phyloP scores from a whole-genome alignment of 495 filamentous ascomycete genomes.

The Aspergillus panamensis region DNA sequence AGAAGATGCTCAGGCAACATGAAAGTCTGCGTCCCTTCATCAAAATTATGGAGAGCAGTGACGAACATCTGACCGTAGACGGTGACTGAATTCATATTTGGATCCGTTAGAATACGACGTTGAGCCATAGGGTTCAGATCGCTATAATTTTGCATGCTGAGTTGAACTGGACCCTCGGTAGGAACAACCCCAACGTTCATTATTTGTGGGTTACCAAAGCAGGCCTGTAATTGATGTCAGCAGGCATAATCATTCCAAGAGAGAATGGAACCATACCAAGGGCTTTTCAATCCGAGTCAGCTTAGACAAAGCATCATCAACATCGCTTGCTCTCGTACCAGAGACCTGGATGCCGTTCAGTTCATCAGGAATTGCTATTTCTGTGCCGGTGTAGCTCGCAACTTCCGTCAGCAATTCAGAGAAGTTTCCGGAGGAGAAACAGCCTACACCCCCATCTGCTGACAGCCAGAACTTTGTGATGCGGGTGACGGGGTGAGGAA shows the following conservation, averaged over 20 bases:
- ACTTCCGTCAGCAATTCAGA: constrained; percentile 16
- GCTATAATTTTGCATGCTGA: constrained; percentile 19
- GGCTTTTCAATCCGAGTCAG: constrained; percentile 62
- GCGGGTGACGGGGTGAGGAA: constrained; percentile 5
- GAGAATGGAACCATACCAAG: constrained; percentile 17
- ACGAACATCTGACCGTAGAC: constrained; percentile 21
- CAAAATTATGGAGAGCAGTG: constrained; percentile 16
- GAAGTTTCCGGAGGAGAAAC: constrained; percentile 14
- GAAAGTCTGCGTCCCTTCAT: constrained; percentile 12
- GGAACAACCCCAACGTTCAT: constrained; percentile 10
- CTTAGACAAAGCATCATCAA: constrained; percentile 64
- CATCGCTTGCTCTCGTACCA: constrained; percentile 42
- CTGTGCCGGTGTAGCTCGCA: constrained; percentile 21
- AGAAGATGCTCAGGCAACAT: constrained; percentile 13
- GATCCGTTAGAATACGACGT: constrained; percentile 23
- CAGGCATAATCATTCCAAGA: not conserved
- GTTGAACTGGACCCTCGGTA: not conserved
- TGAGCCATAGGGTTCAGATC: constrained; percentile 15
- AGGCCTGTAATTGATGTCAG: constrained; percentile 11
- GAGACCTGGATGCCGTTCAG: constrained; percentile 22
- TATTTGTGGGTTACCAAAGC: constrained; percentile 7
- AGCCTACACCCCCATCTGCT: constrained; percentile 17
- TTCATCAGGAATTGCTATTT: constrained; percentile 21
- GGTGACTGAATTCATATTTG: not conserved
- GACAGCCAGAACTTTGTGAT: constrained; percentile 23